Evolutionary conservation across 2,329 filamentous ascomycete species (phyloP), one percentile per base, ranked within the genome.

Genomic region (Diaporthe vaccinii): DNA sequence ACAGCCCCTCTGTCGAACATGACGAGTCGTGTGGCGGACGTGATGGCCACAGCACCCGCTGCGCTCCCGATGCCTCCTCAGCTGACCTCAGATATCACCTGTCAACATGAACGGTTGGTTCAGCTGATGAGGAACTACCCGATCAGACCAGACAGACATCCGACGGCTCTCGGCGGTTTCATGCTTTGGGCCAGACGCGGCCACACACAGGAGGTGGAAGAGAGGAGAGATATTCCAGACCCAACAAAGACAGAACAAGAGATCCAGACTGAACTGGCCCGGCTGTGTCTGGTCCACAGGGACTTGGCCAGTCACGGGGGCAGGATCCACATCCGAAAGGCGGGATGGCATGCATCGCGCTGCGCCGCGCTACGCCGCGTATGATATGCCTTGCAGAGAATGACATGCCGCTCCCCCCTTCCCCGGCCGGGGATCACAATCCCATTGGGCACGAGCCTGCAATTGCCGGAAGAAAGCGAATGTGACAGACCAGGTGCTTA

Each of bases 321-420:
- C n/a, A 22, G n/a, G 34, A 34, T 28, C 49, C 46, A 41, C 34
- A 55, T 55, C 65, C 49, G 15, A 53, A 41, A 69, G 22, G 34
- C 49, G 71, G 58, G 41, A 44, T 73, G 71, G 46, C 58, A 65
- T 73, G 71, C 71, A 55, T 69, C 49, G 65, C 46, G 65, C 65
- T 55, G 55, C 69, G 31, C 55, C 55, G 34, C 68, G 57, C 39
- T 49, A 72, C 70, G 58, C 70, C 70, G 39, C 51, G 71, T 73
- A 36, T 57, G 46, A 65, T 62, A 65, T 73, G 71, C 49, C 58
- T 55, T 65, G 36, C 71, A 65, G 71, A 69, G n/a, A 55, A 20
- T 55, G 65, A 53, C 65, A 53, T 41, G 25, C 49, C 25, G 65
- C 34, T 28, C n/a, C 65, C 65, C 49, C 46, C 22, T 28, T 25